Base-by-base conservation (phyloP, 2,329 filamentous ascomycete genomes). In the Colletotrichum lupini region DNA sequence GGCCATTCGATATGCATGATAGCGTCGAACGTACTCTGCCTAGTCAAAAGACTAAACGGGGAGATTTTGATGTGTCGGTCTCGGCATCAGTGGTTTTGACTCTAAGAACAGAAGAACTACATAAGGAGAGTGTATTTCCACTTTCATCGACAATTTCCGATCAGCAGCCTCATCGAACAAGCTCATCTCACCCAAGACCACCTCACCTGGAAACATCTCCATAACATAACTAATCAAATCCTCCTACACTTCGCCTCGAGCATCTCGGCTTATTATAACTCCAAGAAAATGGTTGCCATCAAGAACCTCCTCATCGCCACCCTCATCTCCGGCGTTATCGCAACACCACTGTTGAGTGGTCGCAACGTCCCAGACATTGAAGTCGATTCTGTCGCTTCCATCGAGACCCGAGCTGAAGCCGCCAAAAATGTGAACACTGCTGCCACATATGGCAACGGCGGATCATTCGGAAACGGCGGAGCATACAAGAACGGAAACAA, bases 261-360 rank as follows among this genome's bases (percentile, higher is more conserved):
- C 3, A 22, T 4, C 7, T 19, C 1, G 24, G 24, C 52, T 35
- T 30, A 56, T 1, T 26, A 60, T 1, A 19, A 35, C 14, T 42
- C 14, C 16, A 42, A 7, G 55, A 73, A 37, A 37, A 73, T 73
- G 70, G 32, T 55, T 24, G 64, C 67, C 22, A n/a, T 66, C 55
- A 70, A 70, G 56, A n/a, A 46, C 22, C 16, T 73, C 28, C 19
- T 70, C 28, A 16, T 73, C 26, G 35, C 60, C 12, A 35, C 67
- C 3, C 56, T 73, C 19, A 30, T 70, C 67, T 61, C 70, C 1
- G 16, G 55, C 3, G 56, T 66, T 37, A 24, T 66, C 11, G 67
- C 70, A 5, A 52, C 46, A 1, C 70, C 70, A 14, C 56, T 70
- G 2, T 14, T 16, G 19, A 22, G 24, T 1, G 37, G 37, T 42